Evolutionary conservation across 805 yeast genomes (phyloP), one percentile per base, ranked within the genome.

Genomic region (Geotrichum ghanense): DNA sequence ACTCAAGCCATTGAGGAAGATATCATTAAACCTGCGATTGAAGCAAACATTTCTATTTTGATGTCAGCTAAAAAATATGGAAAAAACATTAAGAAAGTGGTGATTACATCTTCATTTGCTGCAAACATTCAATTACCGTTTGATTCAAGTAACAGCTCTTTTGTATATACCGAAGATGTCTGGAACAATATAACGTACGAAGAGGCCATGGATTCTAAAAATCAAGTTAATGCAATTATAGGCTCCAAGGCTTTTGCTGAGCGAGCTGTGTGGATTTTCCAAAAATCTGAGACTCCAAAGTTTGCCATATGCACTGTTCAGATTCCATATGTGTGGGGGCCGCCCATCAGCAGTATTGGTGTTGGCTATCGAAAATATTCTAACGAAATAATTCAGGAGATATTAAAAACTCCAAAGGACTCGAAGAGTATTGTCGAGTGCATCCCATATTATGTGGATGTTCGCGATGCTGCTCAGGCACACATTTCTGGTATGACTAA

Each of bases 181-280:
- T 26, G 71, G 66, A 63, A 63, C 47, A 60, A 64, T 3, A 52
- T 56, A 19, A 50, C 61, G 12, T 53, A 59, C 53, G 63, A 61
- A 41, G 34, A 26, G 34, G 39, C 48, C 2, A 56, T 3, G 16
- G 37, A 44, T 16, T 14, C 16, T 16, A 35, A 39, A 12, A 53
- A 58, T 56, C 41, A 43, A 14, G 25, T 43, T 16, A n/a, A 48
- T 24, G 53, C 48, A 19, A 53, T 50, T 26, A 22, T 47, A 70
- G 69, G 37, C 68, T 52, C 81, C 25, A 78, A 77, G 60, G 68
- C 60, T 4, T 63, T 65, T 55, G 83, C 82, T 31, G 82, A 79
- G 62, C 55, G 64, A 49, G 72, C 76, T 3, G 78, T 76, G 14
- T 74, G 82, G 75, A 69, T 73, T 1, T 75, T 75, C 50, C 48